phyloP scores from a whole-genome alignment of 805 yeast genomes.

The Lipomyces oligophaga region DNA sequence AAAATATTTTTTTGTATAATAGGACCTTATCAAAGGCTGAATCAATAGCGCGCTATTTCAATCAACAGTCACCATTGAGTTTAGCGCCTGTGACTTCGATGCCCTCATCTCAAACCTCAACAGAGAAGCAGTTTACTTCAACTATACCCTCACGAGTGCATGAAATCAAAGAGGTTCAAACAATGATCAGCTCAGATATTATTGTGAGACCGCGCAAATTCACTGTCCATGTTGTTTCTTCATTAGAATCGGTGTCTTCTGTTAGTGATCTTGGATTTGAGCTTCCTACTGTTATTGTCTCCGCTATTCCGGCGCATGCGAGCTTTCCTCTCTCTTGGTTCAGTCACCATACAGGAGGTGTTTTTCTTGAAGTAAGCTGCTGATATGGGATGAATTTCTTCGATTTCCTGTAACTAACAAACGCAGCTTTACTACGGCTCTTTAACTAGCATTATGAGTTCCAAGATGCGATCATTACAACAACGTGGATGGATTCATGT shows the following conservation, averaged over 20 bases:
- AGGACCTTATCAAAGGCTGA: conserved; percentile 66
- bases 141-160: neutral
- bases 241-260: neutral
- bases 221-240: conserved; percentile 52
- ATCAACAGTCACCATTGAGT: conserved; percentile 34
- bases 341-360: conserved; percentile 9
- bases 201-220: conserved; percentile 36
- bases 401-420: neutral
- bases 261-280: conserved; percentile 4
- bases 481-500: conserved; percentile 14
- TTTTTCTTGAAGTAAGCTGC: conserved; percentile 10
- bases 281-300: conserved; percentile 16
- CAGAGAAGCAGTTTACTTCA: neutral
- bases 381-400: too few relatives aligned
- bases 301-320: conserved; percentile 7
- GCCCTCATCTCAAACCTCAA: neutral
- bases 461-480: neutral
- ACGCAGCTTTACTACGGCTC: too few relatives aligned
- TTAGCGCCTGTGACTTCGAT: neutral
- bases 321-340: conserved; percentile 13
- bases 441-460: conserved; percentile 5
- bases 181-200: neutral
- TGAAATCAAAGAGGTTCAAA: neutral
- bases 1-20: conserved; percentile 70
- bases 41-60: conserved; percentile 58